A percentile compares a stretch with the other conserved stretches of the same genome.
Evolutionary conservation across 83 land plant genomes (phyloP).

Genomic region (Thuja plicata): DNA sequence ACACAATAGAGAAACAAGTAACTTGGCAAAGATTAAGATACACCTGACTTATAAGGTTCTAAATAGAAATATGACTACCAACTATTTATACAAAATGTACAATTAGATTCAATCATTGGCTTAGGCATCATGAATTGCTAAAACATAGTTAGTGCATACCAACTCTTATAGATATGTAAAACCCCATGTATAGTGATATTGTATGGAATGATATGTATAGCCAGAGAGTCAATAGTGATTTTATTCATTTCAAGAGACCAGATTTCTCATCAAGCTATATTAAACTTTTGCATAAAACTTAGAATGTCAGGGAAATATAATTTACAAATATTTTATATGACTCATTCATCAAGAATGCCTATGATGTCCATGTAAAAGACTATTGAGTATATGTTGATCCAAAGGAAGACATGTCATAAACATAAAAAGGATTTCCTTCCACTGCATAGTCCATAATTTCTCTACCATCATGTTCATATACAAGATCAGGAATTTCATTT

Average conservation of each 20-base stretch:
- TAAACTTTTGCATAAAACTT: neutral
- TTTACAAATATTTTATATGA: neutral
- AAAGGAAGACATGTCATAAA: constrained; percentile 28
- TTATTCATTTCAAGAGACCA: neutral
- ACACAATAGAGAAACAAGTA: constrained; percentile 50
- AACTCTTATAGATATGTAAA: neutral
- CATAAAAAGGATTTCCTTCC: too few species aligned
- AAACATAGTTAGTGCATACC: neutral
- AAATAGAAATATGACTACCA: too few species aligned
- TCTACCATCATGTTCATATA: constrained; percentile 61
- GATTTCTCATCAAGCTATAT: too few species aligned
- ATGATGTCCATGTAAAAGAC: neutral
- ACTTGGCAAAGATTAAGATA: constrained; percentile 35
- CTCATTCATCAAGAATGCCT: neutral
- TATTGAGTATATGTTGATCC: constrained; percentile 26
- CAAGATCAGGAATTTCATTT: constrained; percentile 84
- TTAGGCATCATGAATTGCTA: neutral
- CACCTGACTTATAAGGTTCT: too few species aligned
- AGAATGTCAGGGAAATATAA: too few species aligned
- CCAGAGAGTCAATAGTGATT: neutral
- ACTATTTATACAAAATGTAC: too few species aligned
- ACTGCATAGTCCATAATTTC: constrained; percentile 88
- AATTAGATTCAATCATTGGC: too few species aligned
- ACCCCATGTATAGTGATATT: neutral
- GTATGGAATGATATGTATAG: neutral